Conservation (phyloP, 176 grass and related monocot species). For the Bolboschoenus planiculmis region DNA sequence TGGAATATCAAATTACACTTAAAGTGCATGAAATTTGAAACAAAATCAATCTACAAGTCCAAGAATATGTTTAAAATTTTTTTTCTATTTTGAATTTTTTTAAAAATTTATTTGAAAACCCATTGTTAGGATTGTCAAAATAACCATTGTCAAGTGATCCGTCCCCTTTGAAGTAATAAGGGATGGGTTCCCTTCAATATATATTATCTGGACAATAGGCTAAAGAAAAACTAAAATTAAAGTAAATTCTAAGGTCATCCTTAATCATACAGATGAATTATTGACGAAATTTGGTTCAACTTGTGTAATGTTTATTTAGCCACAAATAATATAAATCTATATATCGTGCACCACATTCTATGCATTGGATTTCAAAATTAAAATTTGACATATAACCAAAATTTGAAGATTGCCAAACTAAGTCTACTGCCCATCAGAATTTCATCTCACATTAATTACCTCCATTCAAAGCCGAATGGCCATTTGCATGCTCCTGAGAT, state of each 20-base stretch:
- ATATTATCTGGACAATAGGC: not conserved
- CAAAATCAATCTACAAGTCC: too few relatives aligned
- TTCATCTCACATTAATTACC: not conserved
- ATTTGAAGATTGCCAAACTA: not conserved
- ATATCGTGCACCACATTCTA: not conserved
- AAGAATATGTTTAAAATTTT: too few relatives aligned
- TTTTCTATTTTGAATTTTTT: too few relatives aligned
- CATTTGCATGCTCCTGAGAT: not conserved
- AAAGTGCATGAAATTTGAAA: too few relatives aligned
- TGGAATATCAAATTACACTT: too few relatives aligned
- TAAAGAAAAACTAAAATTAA: not conserved
- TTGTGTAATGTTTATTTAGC: not conserved
- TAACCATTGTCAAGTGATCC: too few relatives aligned
- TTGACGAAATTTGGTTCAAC: not conserved
- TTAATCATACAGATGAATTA: not conserved
- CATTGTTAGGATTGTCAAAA: too few relatives aligned
- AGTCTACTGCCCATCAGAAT: not conserved
- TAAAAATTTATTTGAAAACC: too few relatives aligned
- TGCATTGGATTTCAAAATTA: not conserved
- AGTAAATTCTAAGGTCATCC: not conserved
- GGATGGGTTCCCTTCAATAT: not conserved
- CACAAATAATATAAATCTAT: not conserved
- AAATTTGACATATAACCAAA: not conserved
- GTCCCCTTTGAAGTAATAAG: too few relatives aligned
- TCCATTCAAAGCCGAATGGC: not conserved